Conservation (phyloP, 306 rosid genomes). For the Castanopsis chinensis region DNA sequence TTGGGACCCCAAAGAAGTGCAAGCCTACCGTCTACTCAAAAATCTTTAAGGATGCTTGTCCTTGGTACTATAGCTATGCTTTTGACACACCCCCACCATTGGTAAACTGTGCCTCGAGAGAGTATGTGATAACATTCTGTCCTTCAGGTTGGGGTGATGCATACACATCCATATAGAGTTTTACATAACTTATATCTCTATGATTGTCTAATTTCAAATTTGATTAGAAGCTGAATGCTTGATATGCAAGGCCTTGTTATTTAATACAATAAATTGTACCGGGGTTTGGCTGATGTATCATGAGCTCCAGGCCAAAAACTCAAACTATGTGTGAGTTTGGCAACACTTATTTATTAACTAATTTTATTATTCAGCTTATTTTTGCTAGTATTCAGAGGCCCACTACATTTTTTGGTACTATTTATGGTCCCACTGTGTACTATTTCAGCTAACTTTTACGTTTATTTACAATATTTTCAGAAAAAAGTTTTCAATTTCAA, state of each 20-base stretch:
- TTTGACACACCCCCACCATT: conserved; percentile 68
- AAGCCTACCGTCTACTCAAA: conserved; percentile 67
- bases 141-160: conserved; percentile 58
- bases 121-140: conserved; percentile 64
- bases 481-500: too few species aligned
- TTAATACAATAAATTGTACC: not conserved
- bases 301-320: too few species aligned
- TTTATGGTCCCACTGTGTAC: too few species aligned
- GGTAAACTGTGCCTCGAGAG: conserved; percentile 55
- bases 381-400: too few species aligned
- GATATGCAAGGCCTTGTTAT: not conserved
- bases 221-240: not conserved
- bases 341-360: too few species aligned
- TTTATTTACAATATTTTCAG: too few species aligned
- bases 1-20: conserved; percentile 61
- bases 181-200: not conserved
- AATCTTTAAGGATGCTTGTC: conserved; percentile 79
- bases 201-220: not conserved
- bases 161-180: conserved; percentile 21
- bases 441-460: too few species aligned
- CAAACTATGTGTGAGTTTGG: too few species aligned
- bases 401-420: too few species aligned
- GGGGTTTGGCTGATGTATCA: too few species aligned
- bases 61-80: conserved; percentile 70
- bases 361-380: too few species aligned